These are phyloP conservation scores for Fusarium redolens DNA, from an alignment of 2,329 filamentous ascomycete species.

Conservation along the genomic window DNA sequence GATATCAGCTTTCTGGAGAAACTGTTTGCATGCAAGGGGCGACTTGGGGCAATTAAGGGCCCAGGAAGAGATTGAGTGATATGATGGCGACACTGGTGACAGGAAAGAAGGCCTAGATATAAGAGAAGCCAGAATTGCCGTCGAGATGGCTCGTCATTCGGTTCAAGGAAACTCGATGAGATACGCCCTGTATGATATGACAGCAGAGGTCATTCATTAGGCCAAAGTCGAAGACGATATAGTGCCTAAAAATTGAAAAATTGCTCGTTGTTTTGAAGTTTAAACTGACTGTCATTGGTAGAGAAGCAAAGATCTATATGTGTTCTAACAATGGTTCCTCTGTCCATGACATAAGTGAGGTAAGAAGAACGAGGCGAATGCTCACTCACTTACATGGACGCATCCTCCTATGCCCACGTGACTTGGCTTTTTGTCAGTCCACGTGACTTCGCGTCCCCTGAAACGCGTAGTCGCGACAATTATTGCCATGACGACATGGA, in stretches of 20 bases:
- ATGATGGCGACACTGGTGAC: not conserved
- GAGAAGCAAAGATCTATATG: not conserved
- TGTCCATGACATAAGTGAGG: not conserved
- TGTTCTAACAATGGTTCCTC: not conserved
- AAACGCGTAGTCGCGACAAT: conserved; percentile 42
- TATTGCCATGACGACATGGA: conserved; percentile 41
- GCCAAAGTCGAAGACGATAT: not conserved
- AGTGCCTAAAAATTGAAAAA: not conserved
- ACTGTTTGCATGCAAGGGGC: conserved; percentile 12
- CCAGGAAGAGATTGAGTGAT: not conserved
- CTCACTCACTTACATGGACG: not conserved
- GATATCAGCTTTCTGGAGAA: conserved; percentile 43
- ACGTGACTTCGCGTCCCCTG: conserved; percentile 45
- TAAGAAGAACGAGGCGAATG: not conserved
- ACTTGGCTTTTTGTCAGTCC: not conserved
- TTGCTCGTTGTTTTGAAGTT: not conserved
- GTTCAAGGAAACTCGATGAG: not conserved
- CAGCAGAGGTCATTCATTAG: not conserved
- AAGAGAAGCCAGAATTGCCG: not conserved
- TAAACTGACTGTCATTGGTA: not conserved
- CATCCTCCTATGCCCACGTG: not conserved
- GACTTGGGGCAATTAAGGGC: not conserved
- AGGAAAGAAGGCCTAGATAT: not conserved
- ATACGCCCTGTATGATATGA: conserved; percentile 3
- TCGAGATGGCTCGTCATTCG: not conserved